Conservation (phyloP, 169 alveolate genomes). For the Plasmodium gaboni region DNA sequence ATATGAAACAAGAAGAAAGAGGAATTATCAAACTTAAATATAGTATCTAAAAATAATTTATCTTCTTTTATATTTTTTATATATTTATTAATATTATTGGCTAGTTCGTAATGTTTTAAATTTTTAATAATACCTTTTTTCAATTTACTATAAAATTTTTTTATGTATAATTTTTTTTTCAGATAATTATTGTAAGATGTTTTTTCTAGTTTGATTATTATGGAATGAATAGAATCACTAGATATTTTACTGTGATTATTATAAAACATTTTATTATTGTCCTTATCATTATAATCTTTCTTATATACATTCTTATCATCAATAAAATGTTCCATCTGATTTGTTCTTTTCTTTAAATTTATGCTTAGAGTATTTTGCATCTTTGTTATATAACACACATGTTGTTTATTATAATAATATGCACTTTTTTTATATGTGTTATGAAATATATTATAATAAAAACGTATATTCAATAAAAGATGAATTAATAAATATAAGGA, state of each 20-base stretch:
- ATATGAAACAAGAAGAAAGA: conserved; percentile 21
- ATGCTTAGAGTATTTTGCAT: background rate
- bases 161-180: conserved; percentile 36
- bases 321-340: background rate
- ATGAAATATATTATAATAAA: conserved; percentile 24
- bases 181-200: conserved; percentile 1
- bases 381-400: background rate
- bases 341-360: background rate
- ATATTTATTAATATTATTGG: conserved; percentile 26
- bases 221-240: background rate
- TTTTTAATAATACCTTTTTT: conserved; percentile 25
- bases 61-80: conserved; percentile 21
- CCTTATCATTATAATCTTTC: background rate
- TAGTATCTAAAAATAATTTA: conserved; percentile 11
- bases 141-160: conserved; percentile 35
- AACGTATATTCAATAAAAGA: conserved; percentile 30
- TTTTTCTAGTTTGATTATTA: background rate
- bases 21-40: conserved; percentile 44
- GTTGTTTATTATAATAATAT: background rate
- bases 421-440: conserved; percentile 37
- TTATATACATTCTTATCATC: background rate
- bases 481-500: conserved; percentile 43
- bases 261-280: background rate
- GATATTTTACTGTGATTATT: background rate
- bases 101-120: conserved; percentile 5